A percentile compares a stretch with the other conserved stretches of the same genome.
These are phyloP conservation scores for Neurospora tetrasperma DNA, from an alignment of 495 filamentous ascomycete genomes.

Conservation along the genomic window DNA sequence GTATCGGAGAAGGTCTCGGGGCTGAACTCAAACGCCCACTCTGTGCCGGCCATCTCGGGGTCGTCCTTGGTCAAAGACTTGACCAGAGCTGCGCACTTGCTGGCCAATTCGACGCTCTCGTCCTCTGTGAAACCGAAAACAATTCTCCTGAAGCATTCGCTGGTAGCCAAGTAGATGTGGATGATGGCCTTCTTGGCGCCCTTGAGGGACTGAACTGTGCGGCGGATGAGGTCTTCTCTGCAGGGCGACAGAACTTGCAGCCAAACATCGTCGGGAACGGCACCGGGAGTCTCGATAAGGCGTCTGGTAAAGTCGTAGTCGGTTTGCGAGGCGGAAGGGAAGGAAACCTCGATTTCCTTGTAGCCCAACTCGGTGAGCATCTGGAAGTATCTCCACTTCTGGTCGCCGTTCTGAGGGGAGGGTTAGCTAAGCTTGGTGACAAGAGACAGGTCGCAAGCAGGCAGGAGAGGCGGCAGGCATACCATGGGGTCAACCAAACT, in stretches of 20 bases:
- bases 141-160: slow-evolving; percentile 81
- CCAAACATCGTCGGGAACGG: slow-evolving; percentile 87
- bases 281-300: slow-evolving; percentile 76
- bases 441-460: background rate
- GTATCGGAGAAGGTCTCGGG: slow-evolving; percentile 96
- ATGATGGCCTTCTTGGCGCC: slow-evolving; percentile 93
- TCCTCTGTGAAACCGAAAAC: slow-evolving; percentile 82
- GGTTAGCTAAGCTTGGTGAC: slow-evolving; percentile 15
- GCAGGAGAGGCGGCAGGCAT: slow-evolving; percentile 12
- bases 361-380: slow-evolving; percentile 92
- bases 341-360: slow-evolving; percentile 97
- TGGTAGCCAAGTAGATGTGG: slow-evolving; percentile 94
- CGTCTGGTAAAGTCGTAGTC: slow-evolving; percentile 93
- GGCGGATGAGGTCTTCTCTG: slow-evolving; percentile 80
- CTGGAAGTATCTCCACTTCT: slow-evolving; percentile 91
- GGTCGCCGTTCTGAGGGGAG: slow-evolving; percentile 62
- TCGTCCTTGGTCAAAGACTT: slow-evolving; percentile 93
- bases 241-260: slow-evolving; percentile 92
- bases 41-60: slow-evolving; percentile 59
- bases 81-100: slow-evolving; percentile 76
- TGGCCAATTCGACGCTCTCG: slow-evolving; percentile 72
- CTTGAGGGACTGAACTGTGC: slow-evolving; percentile 81
- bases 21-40: slow-evolving; percentile 94
- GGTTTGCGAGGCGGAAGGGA: slow-evolving; percentile 85
- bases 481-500: slow-evolving; percentile 86